Base-by-base conservation (phyloP, 768 basidiomycete species). In the Aureoboletus auriporus region DNA sequence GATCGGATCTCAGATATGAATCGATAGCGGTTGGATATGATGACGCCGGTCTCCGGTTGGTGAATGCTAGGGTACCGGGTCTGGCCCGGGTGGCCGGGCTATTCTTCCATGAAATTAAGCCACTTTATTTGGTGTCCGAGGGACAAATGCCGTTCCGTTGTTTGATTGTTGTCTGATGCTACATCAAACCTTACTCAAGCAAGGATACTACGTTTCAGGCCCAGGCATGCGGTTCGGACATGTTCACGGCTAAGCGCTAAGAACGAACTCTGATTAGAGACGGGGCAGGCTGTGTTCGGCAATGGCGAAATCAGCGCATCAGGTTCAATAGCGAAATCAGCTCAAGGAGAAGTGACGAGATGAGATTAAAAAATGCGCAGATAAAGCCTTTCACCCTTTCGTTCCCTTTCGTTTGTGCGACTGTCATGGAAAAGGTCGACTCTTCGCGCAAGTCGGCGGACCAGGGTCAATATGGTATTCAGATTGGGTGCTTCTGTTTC, bases 241-340 rank as follows among this genome's bases (percentile, higher is more conserved):
- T 14, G 12, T 30, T 42, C 26, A 14, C 5, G n/a, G 27, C 14
- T 23, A 33, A 34, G 20, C 28, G 44, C 35, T 38, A 28, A 38
- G 44, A 23, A 30, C 31, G 5, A 26, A 20, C 8, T 14, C 4
- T 26, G 11, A 35, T 38, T 47, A 33, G 46, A 30, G 38, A 46
- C 46, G 8, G 30, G 5, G 12, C 1, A 33, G 44, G 44, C 44
- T 46, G 28, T 46, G 44, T 9, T 17, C 14, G n/a, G 41, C 46
- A 60, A 63, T 66, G 23, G 64, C 64, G 4, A 65, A 65, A 65
- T 62, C 41, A 50, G 44, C 64, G 52, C 64, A 65, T 17, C 27
- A 30, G 1, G 3, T 29, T 13, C 42, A 49, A 67, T 65, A 44
- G 63, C 63, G 34, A 62, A 65, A 65, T 63, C 36, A 41, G 35